Conservation (phyloP, 805 yeast genomes). For the Cephaloascus fragrans region DNA sequence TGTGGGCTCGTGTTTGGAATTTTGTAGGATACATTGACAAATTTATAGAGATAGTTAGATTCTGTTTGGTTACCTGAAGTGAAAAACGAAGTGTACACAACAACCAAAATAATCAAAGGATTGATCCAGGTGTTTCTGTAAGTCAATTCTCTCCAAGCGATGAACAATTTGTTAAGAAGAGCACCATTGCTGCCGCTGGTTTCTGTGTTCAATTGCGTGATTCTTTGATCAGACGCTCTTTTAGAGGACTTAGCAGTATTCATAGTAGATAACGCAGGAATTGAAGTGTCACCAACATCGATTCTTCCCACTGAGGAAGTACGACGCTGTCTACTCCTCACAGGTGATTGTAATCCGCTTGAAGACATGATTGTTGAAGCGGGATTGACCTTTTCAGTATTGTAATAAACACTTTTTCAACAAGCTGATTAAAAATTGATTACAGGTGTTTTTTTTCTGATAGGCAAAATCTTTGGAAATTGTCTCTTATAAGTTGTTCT, state of each 20-base stretch:
- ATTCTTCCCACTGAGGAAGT: slow-evolving; percentile 70
- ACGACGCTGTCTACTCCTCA: slow-evolving; percentile 11
- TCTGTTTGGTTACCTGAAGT: slow-evolving; percentile 48
- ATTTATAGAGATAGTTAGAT: slow-evolving; percentile 52
- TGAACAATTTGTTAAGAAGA: slow-evolving; percentile 42
- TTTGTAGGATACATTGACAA: slow-evolving; percentile 57
- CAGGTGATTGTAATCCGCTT: too few relatives aligned
- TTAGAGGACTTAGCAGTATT: slow-evolving; percentile 32
- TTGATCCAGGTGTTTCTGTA: slow-evolving; percentile 63
- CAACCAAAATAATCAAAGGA: slow-evolving; percentile 42
- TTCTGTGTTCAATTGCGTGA: slow-evolving; percentile 17
- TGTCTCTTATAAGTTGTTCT: too few relatives aligned
- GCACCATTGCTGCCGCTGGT: slow-evolving; percentile 34
- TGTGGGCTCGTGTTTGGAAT: slow-evolving; percentile 46
- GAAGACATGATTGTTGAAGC: too few relatives aligned
- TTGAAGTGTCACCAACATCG: slow-evolving; percentile 63
- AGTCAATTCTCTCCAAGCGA: slow-evolving; percentile 49
- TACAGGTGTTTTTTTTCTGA: too few relatives aligned
- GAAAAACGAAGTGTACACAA: slow-evolving; percentile 33
- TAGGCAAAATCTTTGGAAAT: too few relatives aligned
- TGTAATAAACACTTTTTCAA: too few relatives aligned
- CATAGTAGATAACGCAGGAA: slow-evolving; percentile 62
- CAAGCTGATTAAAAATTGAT: too few relatives aligned
- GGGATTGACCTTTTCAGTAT: too few relatives aligned
- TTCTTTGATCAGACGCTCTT: slow-evolving; percentile 19